Conservation (phyloP, 495 filamentous ascomycete species). For the Extremus antarcticus region DNA sequence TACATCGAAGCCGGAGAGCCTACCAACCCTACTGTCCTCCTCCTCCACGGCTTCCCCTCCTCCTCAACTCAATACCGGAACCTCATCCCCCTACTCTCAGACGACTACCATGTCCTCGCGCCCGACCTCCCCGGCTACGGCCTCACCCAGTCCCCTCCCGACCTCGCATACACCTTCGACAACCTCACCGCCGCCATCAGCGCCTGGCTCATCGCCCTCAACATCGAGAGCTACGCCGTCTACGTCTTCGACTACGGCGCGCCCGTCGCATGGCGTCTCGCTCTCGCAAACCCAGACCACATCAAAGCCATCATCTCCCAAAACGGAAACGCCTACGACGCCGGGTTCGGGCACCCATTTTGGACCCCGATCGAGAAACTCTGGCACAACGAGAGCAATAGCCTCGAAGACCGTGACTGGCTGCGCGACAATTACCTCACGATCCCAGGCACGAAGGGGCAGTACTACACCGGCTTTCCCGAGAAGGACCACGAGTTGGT, state of each 20-base stretch:
- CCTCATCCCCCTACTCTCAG: conserved; percentile 47
- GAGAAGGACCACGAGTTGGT: conserved; percentile 27
- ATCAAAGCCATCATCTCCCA: conserved; percentile 47
- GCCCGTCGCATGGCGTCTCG: conserved; percentile 44
- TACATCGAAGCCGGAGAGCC: neutral
- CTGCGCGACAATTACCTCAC: conserved; percentile 34
- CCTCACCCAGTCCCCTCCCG: conserved; percentile 40
- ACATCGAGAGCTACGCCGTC: conserved; percentile 40
- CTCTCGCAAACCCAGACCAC: conserved; percentile 37
- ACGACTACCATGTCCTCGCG: conserved; percentile 43
- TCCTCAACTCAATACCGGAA: conserved; percentile 54
- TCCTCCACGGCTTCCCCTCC: conserved; percentile 54
- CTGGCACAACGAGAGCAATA: conserved; percentile 35
- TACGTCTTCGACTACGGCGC: conserved; percentile 63
- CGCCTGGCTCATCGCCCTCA: conserved; percentile 38
- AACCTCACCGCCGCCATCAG: conserved; percentile 37
- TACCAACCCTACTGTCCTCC: conserved; percentile 40
- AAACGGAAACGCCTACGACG: conserved; percentile 55
- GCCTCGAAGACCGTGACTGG: conserved; percentile 29
- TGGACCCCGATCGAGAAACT: conserved; percentile 41
- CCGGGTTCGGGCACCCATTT: conserved; percentile 45
- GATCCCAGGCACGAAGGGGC: conserved; percentile 40
- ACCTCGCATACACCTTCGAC: conserved; percentile 40
- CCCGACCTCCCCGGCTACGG: conserved; percentile 55
- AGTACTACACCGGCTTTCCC: conserved; percentile 42